These are phyloP conservation scores for Xylariaceae sp. DNA, from an alignment of 2,329 filamentous ascomycete species.

Conservation along the genomic window DNA sequence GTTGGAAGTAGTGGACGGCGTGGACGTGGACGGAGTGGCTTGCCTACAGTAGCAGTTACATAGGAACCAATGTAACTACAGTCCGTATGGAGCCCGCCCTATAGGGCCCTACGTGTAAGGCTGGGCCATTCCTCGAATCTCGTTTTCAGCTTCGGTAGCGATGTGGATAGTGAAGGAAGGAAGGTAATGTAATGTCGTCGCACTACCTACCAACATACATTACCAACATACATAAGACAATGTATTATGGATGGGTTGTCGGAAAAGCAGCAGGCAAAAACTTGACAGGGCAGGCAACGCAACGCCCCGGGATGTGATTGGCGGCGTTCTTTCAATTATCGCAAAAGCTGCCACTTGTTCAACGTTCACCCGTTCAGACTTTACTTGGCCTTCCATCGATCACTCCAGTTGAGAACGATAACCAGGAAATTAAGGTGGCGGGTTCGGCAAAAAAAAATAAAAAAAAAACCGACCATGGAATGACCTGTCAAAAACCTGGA, in stretches of 20 bases:
- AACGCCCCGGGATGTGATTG: not conserved
- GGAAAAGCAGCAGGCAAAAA: too few relatives aligned
- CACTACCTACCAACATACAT: too few relatives aligned
- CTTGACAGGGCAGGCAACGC: not conserved
- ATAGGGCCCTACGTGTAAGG: not conserved
- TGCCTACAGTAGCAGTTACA: too few relatives aligned
- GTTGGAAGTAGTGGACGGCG: not conserved
- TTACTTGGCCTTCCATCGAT: not conserved
- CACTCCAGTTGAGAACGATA: not conserved
- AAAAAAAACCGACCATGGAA: not conserved
- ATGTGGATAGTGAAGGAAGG: not conserved
- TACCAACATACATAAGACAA: too few relatives aligned
- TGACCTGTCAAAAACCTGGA: not conserved
- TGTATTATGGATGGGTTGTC: too few relatives aligned
- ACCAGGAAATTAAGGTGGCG: not conserved
- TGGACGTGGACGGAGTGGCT: too few relatives aligned
- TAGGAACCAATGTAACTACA: not conserved
- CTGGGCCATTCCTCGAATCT: not conserved
- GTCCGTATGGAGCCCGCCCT: not conserved
- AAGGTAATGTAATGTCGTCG: not conserved
- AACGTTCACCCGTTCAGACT: not conserved
- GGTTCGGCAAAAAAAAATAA: not conserved
- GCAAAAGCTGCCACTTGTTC: not conserved
- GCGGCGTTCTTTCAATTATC: not conserved
- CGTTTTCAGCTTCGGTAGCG: not conserved